A percentile compares a stretch with the other conserved stretches of the same genome.
These are phyloP conservation scores for Nakazawaea peltata DNA, from an alignment of 805 yeast genomes.

Conservation along the genomic window DNA sequence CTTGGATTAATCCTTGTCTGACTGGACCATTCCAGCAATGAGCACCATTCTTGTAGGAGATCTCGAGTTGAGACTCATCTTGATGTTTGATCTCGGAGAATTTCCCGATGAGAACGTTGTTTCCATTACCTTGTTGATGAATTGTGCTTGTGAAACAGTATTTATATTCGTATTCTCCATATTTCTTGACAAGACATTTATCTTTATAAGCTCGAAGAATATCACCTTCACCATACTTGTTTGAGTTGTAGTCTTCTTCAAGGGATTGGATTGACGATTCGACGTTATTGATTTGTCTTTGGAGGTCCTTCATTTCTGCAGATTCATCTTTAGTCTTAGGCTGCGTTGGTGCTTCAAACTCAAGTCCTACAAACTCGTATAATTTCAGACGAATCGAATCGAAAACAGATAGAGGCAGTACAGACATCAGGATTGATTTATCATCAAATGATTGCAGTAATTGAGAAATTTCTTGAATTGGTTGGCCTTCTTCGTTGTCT, in stretches of 20 bases:
- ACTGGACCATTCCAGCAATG: conserved; percentile 94
- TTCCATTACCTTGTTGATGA: conserved; percentile 44
- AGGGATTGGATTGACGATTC: background rate
- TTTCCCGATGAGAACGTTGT: conserved; percentile 43
- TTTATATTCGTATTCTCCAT: conserved; percentile 68
- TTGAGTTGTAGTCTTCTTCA: conserved; percentile 4
- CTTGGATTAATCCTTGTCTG: conserved; percentile 56
- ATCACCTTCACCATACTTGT: conserved; percentile 51
- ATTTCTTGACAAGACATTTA: conserved; percentile 34
- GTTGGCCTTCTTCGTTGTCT: background rate
- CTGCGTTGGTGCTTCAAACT: conserved; percentile 2
- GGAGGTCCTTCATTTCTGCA: background rate
- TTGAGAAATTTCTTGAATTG: conserved; percentile 1
- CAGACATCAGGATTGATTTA: background rate
- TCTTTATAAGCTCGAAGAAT: conserved; percentile 52
- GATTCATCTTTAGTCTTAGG: background rate
- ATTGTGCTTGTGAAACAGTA: conserved; percentile 50
- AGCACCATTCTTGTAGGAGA: conserved; percentile 51
- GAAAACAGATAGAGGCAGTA: background rate
- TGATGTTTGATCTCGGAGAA: conserved; percentile 12
- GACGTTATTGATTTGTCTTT: background rate
- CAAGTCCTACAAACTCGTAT: conserved; percentile 5
- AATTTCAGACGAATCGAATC: background rate
- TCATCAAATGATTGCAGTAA: background rate
- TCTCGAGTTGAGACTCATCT: conserved; percentile 9